Evolutionary conservation across 2,329 filamentous ascomycete species (phyloP), one percentile per base, ranked within the genome.

Genomic region (Xylaria sp.): DNA sequence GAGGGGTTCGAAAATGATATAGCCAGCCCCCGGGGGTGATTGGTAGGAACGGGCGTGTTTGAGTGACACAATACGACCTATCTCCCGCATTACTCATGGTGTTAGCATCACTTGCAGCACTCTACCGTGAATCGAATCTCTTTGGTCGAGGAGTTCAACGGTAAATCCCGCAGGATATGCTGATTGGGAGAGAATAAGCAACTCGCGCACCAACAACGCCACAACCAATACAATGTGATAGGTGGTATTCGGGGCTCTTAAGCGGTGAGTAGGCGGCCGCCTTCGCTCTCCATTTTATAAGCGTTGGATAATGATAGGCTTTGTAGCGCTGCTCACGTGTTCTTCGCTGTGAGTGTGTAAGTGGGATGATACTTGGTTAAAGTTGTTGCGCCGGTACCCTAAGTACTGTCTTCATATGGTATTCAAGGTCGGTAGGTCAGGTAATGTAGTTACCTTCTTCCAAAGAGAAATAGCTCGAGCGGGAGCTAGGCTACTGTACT

Each of bases 261-360:
- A 39, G 67, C 67, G 67, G 67, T 69, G 67, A 69, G 67, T n/a
- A 39, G 23, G 58, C 13, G 12, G 54, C n/a, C n/a, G 41, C 39
- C 39, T 39, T 41, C 25, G 37, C 39, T 50, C 23, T 61, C 28
- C 20, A 41, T 66, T 44, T 3, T 15, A 39, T 8, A 56, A 23
- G 7, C 37, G 6, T 44, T 66, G 28, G 28, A 61, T 20, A 41
- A 41, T 34, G 18, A 31, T 54, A 28, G 60, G n/a, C 28, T 44
- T 58, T 44, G 20, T 46, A 48, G 18, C 34, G 25, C 34, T 58
- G 50, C 60, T 71, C 69, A 71, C 66, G 63, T 69, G 59, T 57
- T 50, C 54, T 44, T 65, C 34, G 15, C 37, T 52, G 34, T 46
- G 59, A 57, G 62, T 34, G 44, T 61, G 52, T 65, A 34, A 48